Percentiles rank a stretch among this genome's conserved stretches.
These are phyloP conservation scores for Lachnellula willkommii DNA, from an alignment of 2,329 filamentous ascomycete species.

Conservation along the genomic window DNA sequence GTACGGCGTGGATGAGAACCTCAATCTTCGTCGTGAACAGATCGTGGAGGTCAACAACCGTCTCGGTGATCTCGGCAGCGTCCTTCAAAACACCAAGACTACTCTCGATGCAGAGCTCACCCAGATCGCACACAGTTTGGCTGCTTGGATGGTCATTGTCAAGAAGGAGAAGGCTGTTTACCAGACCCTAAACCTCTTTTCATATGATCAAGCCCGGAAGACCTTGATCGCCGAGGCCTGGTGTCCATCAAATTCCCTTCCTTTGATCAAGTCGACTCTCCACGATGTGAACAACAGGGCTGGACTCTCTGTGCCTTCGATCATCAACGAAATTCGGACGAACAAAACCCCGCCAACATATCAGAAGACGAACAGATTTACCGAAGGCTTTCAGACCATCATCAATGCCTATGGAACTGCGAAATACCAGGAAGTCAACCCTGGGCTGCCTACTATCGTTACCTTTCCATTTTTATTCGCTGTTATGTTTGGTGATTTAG, in stretches of 20 bases:
- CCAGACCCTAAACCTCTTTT: conserved; percentile 91
- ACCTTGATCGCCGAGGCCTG: conserved; percentile 97
- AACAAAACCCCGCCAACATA: conserved; percentile 98
- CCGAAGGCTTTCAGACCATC: conserved; percentile 96
- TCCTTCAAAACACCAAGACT: conserved; percentile 89
- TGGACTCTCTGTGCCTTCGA: conserved; percentile 93
- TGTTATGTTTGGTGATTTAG: conserved; percentile 99
- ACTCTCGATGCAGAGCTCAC: conserved; percentile 89
- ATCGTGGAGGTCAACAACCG: conserved; percentile 96
- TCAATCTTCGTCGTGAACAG: conserved; percentile 89
- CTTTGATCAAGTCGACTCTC: conserved; percentile 84
- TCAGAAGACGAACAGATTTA: conserved; percentile 97
- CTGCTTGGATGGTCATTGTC: conserved; percentile 95
- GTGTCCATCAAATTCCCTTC: conserved; percentile 88
- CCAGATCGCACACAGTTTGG: conserved; percentile 86
- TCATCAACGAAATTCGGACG: conserved; percentile 95
- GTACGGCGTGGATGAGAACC: conserved; percentile 97
- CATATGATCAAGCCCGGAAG: conserved; percentile 90
- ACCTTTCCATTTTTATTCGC: conserved; percentile 99
- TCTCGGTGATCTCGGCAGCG: conserved; percentile 83
- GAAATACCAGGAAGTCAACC: conserved; percentile 96
- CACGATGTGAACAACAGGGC: conserved; percentile 96
- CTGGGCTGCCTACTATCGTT: conserved; percentile 87
- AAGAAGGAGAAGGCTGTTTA: conserved; percentile 99
- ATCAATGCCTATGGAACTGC: conserved; percentile 97